phyloP scores from a whole-genome alignment of 192 early-diverging fungal species.

The Backusella tarrabulga region DNA sequence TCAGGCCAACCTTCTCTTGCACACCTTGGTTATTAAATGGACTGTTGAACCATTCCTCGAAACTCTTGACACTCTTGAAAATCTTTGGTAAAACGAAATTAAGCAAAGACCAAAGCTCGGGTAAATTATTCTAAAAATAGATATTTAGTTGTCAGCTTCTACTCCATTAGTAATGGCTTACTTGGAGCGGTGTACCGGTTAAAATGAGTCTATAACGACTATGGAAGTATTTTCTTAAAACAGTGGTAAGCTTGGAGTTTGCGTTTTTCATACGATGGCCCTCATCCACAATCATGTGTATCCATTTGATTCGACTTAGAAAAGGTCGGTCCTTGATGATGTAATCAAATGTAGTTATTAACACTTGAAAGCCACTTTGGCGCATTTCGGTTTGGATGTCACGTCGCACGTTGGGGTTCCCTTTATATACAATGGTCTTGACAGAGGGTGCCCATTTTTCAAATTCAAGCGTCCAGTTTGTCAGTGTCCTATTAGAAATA shows the following conservation, averaged over 20 bases:
- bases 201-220: slow-evolving; percentile 94
- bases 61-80: slow-evolving; percentile 94
- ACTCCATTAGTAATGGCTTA: slow-evolving; percentile 16
- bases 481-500: slow-evolving; percentile 61
- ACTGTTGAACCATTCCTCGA: slow-evolving; percentile 99
- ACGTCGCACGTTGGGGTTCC: slow-evolving; percentile 71
- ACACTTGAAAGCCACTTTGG: slow-evolving; percentile 85
- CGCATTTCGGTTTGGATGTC: slow-evolving; percentile 73
- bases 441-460: slow-evolving; percentile 97
- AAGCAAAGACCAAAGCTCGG: slow-evolving; percentile 94
- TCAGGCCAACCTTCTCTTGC: slow-evolving; percentile 89
- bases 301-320: slow-evolving; percentile 92
- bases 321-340: slow-evolving; percentile 89
- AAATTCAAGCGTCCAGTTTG: slow-evolving; percentile 98
- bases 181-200: slow-evolving; percentile 96
- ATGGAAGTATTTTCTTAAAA: slow-evolving; percentile 83
- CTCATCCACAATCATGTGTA: slow-evolving; percentile 99
- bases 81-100: slow-evolving; percentile 97
- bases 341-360: slow-evolving; percentile 98
- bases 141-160: background rate
- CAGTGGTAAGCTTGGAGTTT: slow-evolving; percentile 82
- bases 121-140: slow-evolving; percentile 81
- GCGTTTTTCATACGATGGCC: slow-evolving; percentile 99
- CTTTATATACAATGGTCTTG: slow-evolving; percentile 90
- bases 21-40: slow-evolving; percentile 84